Conservation (phyloP, 345 rosid genomes). For the Capsella bursapastoris region DNA sequence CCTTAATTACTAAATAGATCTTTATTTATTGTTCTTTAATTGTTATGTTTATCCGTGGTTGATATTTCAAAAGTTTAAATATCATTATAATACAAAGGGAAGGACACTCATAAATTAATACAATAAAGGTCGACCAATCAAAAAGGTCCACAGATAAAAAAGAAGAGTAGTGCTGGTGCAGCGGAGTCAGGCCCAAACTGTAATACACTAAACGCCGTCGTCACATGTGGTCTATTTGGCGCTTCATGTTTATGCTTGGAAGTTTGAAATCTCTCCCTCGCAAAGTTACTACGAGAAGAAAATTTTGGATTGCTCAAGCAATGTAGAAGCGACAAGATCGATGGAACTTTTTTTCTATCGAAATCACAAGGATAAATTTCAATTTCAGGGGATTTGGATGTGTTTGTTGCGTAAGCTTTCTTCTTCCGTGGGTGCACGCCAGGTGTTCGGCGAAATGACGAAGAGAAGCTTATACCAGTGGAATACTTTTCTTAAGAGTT, state of each 20-base stretch:
- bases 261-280: not conserved
- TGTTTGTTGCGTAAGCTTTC: not conserved
- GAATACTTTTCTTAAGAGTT: constrained; percentile 56
- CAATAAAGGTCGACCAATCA: not conserved
- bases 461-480: constrained; percentile 51
- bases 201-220: not conserved
- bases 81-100: not conserved
- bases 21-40: constrained; percentile 9
- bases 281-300: not conserved
- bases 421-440: constrained; percentile 47
- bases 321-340: not conserved
- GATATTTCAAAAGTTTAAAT: not conserved
- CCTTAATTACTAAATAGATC: not conserved
- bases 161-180: not conserved
- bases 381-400: not conserved
- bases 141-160: not conserved
- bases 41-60: constrained; percentile 16
- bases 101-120: not conserved
- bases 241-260: not conserved
- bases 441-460: constrained; percentile 59
- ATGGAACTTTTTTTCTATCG: not conserved
- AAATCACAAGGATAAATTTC: not conserved
- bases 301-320: constrained; percentile 17
- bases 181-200: constrained; percentile 23
- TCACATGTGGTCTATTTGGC: not conserved